These are phyloP conservation scores for Hypoxylon rubiginosum DNA, from an alignment of 2,329 filamentous ascomycete genomes.

Conservation along the genomic window DNA sequence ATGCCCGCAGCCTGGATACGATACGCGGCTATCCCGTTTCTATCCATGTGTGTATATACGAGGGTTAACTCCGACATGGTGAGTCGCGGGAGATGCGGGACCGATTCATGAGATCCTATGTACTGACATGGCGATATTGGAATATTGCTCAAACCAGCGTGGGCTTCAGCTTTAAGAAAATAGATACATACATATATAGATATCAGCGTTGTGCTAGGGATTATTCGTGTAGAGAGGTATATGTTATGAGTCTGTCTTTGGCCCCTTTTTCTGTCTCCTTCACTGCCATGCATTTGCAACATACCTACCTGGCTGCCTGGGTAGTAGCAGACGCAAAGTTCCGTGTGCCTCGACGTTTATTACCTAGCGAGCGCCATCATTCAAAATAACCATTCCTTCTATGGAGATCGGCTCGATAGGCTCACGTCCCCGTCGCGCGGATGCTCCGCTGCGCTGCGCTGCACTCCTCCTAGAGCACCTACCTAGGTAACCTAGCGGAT, in stretches of 20 bases:
- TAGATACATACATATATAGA: conserved; percentile 11
- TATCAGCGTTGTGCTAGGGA: conserved; percentile 10
- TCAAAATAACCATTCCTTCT: not conserved
- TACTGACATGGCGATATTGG: conserved; percentile 1
- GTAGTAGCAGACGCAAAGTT: not conserved
- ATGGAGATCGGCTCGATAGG: conserved; percentile 1
- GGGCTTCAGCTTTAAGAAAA: conserved; percentile 16
- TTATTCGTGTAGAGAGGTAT: not conserved
- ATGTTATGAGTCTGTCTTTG: too few relatives aligned
- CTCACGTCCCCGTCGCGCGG: not conserved
- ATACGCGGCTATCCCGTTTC: not conserved
- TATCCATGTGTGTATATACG: not conserved
- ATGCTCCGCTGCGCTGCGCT: not conserved
- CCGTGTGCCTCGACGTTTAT: not conserved
- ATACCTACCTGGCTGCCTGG: too few relatives aligned
- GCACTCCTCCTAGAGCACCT: not conserved
- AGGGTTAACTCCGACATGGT: not conserved
- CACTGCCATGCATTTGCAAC: too few relatives aligned
- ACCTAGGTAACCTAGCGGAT: not conserved
- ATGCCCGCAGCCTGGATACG: not conserved
- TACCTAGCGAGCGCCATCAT: not conserved
- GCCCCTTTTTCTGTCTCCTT: not conserved
- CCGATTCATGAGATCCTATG: not conserved
- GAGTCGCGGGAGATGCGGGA: not conserved
- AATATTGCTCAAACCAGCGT: conserved; percentile 7